Conservation (phyloP, 768 basidiomycete genomes). For the Tylopilus felleus region DNA sequence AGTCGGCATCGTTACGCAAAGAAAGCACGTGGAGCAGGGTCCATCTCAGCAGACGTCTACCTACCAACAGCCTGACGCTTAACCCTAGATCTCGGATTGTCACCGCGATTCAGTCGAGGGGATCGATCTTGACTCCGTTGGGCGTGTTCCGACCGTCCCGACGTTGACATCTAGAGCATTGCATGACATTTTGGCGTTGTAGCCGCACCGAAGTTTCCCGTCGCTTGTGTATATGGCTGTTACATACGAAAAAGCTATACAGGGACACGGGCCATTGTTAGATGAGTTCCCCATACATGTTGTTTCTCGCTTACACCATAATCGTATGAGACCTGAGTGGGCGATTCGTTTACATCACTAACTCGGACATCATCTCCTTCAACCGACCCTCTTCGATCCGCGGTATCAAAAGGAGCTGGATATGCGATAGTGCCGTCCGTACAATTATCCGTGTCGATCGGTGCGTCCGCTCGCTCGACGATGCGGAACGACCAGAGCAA, state of each 20-base stretch:
- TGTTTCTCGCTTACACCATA: too few relatives aligned
- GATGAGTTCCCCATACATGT: too few relatives aligned
- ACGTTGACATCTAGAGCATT: too few relatives aligned
- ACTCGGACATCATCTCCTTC: background rate
- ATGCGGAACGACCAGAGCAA: background rate
- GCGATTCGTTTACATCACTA: too few relatives aligned
- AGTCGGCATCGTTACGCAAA: background rate
- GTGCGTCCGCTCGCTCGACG: background rate
- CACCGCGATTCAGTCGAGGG: too few relatives aligned
- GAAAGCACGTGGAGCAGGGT: background rate
- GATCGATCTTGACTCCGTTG: background rate
- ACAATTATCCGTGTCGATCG: background rate
- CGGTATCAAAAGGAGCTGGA: background rate
- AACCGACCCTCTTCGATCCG: background rate
- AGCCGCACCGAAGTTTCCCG: too few relatives aligned
- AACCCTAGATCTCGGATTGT: background rate
- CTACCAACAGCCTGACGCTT: background rate
- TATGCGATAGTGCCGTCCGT: background rate
- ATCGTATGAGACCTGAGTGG: too few relatives aligned
- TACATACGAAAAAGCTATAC: too few relatives aligned
- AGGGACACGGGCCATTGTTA: too few relatives aligned
- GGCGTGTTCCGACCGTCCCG: background rate
- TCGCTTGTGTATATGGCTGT: too few relatives aligned
- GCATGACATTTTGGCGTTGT: too few relatives aligned
- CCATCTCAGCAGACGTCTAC: background rate